A percentile compares a stretch with the other conserved stretches of the same genome.
These are phyloP conservation scores for Geotrichum phurueaensis DNA, from an alignment of 1,139 yeast genomes.

Conservation along the genomic window DNA sequence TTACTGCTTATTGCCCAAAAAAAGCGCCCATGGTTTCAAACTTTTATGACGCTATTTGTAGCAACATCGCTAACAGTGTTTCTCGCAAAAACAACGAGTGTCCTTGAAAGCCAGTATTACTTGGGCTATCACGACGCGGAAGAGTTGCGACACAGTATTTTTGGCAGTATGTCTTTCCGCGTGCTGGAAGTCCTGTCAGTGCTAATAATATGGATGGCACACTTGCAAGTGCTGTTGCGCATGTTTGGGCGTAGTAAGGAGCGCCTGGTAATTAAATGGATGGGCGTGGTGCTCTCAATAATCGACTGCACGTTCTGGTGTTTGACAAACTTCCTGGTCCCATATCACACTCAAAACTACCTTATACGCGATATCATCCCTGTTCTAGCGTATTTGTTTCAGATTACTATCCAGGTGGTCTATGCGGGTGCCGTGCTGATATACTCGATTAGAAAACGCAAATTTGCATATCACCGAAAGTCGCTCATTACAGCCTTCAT, in stretches of 20 bases:
- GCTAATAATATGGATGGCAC: conserved; percentile 62
- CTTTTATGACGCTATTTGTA: conserved; percentile 30
- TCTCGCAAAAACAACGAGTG: conserved; percentile 26
- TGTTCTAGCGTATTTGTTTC: conserved; percentile 66
- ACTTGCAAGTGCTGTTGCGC: conserved; percentile 70
- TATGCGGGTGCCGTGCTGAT: conserved; percentile 64
- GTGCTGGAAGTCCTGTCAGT: conserved; percentile 60
- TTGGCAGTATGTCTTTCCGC: conserved; percentile 46
- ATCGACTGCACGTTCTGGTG: conserved; percentile 29
- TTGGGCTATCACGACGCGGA: conserved; percentile 52
- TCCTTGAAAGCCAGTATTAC: conserved; percentile 38
- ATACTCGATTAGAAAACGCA: conserved; percentile 52
- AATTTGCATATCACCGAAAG: conserved; percentile 47
- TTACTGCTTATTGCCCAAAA: conserved; percentile 31
- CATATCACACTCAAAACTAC: conserved; percentile 41
- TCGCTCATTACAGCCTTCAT: conserved; percentile 52
- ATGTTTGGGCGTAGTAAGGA: conserved; percentile 65
- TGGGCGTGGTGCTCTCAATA: conserved; percentile 55
- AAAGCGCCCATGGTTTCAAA: conserved; percentile 35
- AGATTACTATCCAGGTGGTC: conserved; percentile 66
- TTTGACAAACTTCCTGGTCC: conserved; percentile 21
- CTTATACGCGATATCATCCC: conserved; percentile 44
- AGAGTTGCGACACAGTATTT: conserved; percentile 45
- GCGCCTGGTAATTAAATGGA: conserved; percentile 53
- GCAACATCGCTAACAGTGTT: conserved; percentile 33